Conservation (phyloP, 225 moss, liverwort and hornwort genomes). For the Physcomitrellopsis africana region DNA sequence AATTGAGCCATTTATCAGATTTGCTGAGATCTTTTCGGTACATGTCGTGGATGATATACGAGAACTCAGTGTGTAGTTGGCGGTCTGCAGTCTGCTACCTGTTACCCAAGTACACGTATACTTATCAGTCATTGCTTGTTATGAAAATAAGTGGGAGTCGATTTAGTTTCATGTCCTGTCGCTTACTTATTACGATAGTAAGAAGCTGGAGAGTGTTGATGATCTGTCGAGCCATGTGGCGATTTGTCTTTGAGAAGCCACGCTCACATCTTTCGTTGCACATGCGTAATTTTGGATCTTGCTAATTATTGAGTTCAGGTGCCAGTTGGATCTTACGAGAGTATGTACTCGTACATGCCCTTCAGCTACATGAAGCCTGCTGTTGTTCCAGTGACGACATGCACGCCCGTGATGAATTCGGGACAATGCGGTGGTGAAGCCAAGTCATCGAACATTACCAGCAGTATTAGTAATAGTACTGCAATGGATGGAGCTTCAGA, state of each 20-base stretch:
- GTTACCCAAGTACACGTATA: too few relatives aligned
- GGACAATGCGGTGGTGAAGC: slow-evolving; percentile 44
- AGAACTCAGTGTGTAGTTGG: too few relatives aligned
- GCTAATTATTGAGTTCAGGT: slow-evolving; percentile 29
- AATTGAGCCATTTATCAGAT: background rate
- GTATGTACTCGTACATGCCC: slow-evolving; percentile 48
- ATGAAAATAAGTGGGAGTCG: too few relatives aligned
- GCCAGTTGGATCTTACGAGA: slow-evolving; percentile 46
- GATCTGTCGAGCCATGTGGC: too few relatives aligned
- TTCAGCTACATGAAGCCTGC: slow-evolving; percentile 48
- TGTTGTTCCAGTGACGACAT: slow-evolving; percentile 59
- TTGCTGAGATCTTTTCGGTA: background rate
- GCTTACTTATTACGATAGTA: too few relatives aligned
- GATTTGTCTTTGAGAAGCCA: too few relatives aligned
- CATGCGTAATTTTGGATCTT: background rate
- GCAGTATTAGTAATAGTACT: slow-evolving; percentile 57
- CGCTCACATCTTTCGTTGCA: background rate
- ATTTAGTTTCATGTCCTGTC: too few relatives aligned
- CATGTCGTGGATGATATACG: background rate
- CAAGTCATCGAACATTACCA: slow-evolving; percentile 59
- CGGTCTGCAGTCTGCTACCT: too few relatives aligned
- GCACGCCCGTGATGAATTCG: slow-evolving; percentile 59
- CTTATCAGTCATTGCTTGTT: too few relatives aligned
- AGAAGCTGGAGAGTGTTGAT: too few relatives aligned
- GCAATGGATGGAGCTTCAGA: slow-evolving; percentile 63